Base-by-base conservation (phyloP, 108 stramenopile species). In the Nitzschia palea region DNA sequence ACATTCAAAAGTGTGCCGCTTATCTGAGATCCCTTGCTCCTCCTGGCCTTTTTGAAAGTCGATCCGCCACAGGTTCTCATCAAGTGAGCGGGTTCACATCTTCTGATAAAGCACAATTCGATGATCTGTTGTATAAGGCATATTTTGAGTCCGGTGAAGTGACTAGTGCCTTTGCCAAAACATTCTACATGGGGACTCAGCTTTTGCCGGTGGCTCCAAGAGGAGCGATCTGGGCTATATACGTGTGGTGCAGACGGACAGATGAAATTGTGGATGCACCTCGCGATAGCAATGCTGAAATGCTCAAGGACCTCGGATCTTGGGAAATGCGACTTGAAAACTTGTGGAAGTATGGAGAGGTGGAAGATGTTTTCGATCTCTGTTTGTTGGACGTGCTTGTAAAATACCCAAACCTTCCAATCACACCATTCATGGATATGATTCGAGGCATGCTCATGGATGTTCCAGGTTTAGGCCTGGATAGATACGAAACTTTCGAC, bases 251-350 rank as follows among this genome's bases (percentile, higher is more conserved):
- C 68, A 86, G 97, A 18, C 80, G 97, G 17, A 98, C 97, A 2
- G 97, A 98, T 78, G 97, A 98, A 69, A 94, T 98, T 44, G 97
- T 98, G 10, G 97, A 98, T 81, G 91, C 95, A 3, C 96, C 95
- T 1, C 79, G 95, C 9, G 80, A 80, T 17, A 78, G 74, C 25
- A 47, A 80, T 15, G 88, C 92, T 42, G 85, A 77, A 20, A 94
- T 94, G 89, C 73, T 93, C 25, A 64, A 59, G 23, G 97, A 97
- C 67, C 58, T 97, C 51, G 70, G 74, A 22, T 65, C 74, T 12
- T 97, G 96, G 97, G 87, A 94, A 50, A 73, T 86, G 50, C 85
- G 97, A 12, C 68, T 91, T 66, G 89, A 91, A 55, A 76, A 78
- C 51, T 78, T 94, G n/a, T 95, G 89, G 72, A 71, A 85, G 65